Percentiles rank a stretch among this genome's conserved stretches.
Conservation (phyloP, 2,329 filamentous ascomycete species). For the Verticillium dahliae region DNA sequence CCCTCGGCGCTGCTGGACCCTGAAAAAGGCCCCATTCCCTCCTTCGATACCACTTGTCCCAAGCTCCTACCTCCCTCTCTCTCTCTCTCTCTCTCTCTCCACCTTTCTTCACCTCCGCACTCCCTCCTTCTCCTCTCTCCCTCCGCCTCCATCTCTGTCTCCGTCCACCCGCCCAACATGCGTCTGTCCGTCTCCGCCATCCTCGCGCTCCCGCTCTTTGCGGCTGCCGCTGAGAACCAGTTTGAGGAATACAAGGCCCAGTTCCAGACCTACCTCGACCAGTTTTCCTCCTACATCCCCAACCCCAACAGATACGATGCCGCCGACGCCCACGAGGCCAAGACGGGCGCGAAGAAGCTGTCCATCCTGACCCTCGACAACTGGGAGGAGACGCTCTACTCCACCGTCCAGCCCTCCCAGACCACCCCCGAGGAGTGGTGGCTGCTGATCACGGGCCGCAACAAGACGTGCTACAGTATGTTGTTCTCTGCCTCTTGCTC, state of each 20-base stretch:
- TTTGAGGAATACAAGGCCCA: conserved; percentile 55
- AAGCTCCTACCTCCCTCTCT: conserved; percentile 4
- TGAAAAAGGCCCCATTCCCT: not conserved
- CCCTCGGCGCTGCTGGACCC: not conserved
- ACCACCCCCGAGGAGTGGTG: conserved; percentile 68
- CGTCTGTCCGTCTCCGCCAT: conserved; percentile 48
- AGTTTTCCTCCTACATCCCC: conserved; percentile 47
- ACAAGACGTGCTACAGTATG: conserved; percentile 69
- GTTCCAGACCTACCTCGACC: conserved; percentile 58
- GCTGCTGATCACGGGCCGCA: conserved; percentile 66
- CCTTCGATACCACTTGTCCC: conserved; percentile 9
- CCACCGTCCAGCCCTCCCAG: conserved; percentile 40
- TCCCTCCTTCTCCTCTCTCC: not conserved
- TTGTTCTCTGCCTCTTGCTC: conserved; percentile 1
- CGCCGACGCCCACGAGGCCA: conserved; percentile 33
- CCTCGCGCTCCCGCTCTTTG: conserved; percentile 50
- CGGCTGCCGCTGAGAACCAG: conserved; percentile 42
- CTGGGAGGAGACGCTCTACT: conserved; percentile 64
- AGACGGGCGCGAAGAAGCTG: conserved; percentile 34
- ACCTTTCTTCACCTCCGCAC: not conserved
- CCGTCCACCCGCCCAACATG: conserved; percentile 31
- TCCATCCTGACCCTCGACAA: conserved; percentile 56
- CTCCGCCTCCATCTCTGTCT: conserved; percentile 2
- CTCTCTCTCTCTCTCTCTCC: not conserved
- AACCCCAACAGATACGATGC: conserved; percentile 35